phyloP scores from a whole-genome alignment of 2,329 filamentous ascomycete genomes.

The Cordyceps javanica region DNA sequence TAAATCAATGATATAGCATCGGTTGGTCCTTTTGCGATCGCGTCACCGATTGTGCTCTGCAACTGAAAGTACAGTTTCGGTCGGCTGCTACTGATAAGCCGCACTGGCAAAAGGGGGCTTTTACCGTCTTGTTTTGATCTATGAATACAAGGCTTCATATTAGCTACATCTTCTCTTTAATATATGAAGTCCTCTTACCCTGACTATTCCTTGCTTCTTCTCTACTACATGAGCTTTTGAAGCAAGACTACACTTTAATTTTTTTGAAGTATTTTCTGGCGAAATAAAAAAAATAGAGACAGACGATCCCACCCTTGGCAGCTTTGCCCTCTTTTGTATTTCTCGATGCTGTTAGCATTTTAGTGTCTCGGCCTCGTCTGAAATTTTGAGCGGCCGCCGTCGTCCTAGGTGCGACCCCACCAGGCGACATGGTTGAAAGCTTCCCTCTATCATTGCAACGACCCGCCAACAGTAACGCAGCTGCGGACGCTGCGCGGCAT shows the following conservation, averaged over 20 bases:
- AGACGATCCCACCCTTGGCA: neutral
- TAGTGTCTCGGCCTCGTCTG: neutral
- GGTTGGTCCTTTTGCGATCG: neutral
- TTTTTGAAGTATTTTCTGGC: neutral
- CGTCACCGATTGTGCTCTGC: neutral
- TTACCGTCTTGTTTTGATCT: neutral
- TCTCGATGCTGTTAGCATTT: neutral
- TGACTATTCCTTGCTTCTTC: too few relatives aligned
- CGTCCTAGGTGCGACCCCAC: neutral
- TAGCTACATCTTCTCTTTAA: constrained; percentile 6
- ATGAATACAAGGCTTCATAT: neutral
- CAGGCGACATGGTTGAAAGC: neutral
- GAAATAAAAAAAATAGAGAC: neutral
- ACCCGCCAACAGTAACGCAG: neutral
- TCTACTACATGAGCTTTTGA: too few relatives aligned
- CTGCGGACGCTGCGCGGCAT: neutral
- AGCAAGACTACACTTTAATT: too few relatives aligned
- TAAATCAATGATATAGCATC: neutral
- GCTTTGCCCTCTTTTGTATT: too few relatives aligned
- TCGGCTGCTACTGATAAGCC: neutral
- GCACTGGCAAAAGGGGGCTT: neutral
- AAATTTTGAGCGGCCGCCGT: too few relatives aligned
- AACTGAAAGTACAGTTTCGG: neutral
- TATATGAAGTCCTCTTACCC: too few relatives aligned
- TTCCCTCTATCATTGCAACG: neutral